Conservation (phyloP, 2,329 filamentous ascomycete species). For the Penicillium frequentans region DNA sequence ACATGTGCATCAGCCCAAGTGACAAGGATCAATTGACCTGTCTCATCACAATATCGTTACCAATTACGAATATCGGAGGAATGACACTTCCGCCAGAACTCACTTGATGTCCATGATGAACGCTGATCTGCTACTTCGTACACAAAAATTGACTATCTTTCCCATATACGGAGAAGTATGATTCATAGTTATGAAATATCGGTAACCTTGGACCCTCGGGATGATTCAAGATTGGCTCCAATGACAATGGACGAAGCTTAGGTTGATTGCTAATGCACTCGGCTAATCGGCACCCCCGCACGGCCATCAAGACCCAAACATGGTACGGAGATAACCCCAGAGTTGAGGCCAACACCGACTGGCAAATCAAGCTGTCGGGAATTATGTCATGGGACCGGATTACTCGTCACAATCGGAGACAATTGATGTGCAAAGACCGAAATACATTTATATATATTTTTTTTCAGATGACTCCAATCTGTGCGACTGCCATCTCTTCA, state of each 20-base stretch:
- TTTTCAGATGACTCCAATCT: not conserved
- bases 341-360: not conserved
- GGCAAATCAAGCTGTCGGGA: not conserved
- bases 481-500: not conserved
- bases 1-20: not conserved
- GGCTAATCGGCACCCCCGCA: not conserved
- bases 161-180: not conserved
- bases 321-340: not conserved
- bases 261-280: not conserved
- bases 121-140: not conserved
- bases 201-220: not conserved
- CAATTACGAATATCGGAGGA: not conserved
- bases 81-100: not conserved
- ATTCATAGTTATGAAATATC: not conserved
- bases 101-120: not conserved
- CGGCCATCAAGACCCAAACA: not conserved
- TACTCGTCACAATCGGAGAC: no score
- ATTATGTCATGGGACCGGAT: not conserved
- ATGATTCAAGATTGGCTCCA: not conserved
- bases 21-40: not conserved
- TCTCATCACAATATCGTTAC: not conserved
- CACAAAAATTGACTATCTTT: not conserved
- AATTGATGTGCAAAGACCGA: no score
- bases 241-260: not conserved
- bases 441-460: not conserved